These are phyloP conservation scores for Candida pseudofarinosa DNA, from an alignment of 805 yeast genomes.

Conservation along the genomic window DNA sequence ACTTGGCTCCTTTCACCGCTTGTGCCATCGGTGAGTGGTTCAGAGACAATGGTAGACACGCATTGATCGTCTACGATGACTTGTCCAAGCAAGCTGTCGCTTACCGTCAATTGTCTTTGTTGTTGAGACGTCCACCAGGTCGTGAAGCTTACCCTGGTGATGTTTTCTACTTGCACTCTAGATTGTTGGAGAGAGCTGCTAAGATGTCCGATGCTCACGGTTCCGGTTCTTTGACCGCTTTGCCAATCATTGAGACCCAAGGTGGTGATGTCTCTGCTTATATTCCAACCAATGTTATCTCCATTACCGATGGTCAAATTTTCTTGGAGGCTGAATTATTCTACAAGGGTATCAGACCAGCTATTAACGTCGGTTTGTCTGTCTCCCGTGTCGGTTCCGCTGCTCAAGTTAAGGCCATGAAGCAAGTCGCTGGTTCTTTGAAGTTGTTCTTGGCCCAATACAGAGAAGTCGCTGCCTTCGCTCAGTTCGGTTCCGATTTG, in stretches of 20 bases:
- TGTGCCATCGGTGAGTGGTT: conserved; percentile 99
- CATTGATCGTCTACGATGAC: conserved; percentile 95
- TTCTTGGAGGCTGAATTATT: conserved; percentile 99
- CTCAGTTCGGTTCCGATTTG: conserved; percentile 99
- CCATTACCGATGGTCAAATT: conserved; percentile 96
- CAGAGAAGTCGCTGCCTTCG: conserved; percentile 99
- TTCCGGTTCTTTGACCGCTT: conserved; percentile 92
- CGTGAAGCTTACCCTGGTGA: conserved; percentile 98
- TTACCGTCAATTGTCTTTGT: conserved; percentile 97
- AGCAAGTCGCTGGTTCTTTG: conserved; percentile 99
- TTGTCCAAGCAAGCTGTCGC: conserved; percentile 99
- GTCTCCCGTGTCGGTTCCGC: conserved; percentile 99
- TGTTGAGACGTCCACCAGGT: conserved; percentile 96
- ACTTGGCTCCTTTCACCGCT: conserved; percentile 99
- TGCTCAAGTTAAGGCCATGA: conserved; percentile 99
- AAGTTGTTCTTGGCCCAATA: conserved; percentile 99
- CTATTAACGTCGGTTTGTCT: conserved; percentile 98
- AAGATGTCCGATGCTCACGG: conserved; percentile 88
- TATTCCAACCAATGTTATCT: conserved; percentile 96
- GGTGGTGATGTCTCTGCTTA: conserved; percentile 99
- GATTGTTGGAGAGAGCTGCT: conserved; percentile 96
- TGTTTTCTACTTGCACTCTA: conserved; percentile 92
- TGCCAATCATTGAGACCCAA: conserved; percentile 96
- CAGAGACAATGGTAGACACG: conserved; percentile 99
- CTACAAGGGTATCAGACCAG: conserved; percentile 99